Base-by-base conservation (phyloP, 371 early-diverging fungal species). In the Lichtheimia hyalospora region DNA sequence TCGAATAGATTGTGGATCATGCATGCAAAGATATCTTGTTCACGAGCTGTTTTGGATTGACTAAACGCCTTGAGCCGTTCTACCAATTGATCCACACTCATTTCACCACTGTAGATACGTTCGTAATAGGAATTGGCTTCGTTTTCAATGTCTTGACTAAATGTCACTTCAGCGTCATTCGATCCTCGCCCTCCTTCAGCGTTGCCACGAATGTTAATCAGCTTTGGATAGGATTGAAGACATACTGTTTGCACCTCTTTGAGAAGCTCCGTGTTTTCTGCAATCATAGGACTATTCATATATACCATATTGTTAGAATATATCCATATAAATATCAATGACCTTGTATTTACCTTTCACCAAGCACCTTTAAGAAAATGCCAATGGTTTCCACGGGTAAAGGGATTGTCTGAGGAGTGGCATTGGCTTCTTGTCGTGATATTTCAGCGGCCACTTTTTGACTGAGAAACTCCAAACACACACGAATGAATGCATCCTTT, bases 1-100 rank as follows among this genome's bases (percentile, higher is more conserved):
- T 97, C 98, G 67, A 98, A 89, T 13, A 94, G 75, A 54, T 89
- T 89, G 69, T 90, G 89, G 34, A 93, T 86, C 87, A 94, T 92
- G 70, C 90, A 92, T 12, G 83, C 84, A 71, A 82, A 94, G 10
- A 91, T 74, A 28, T 92, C 89, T 68, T 85, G 87, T 49, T 94
- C 92, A 18, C 89, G 78, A 15, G 76, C 65, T 55, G 83, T 82
- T 20, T 75, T 60, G 8, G 94, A 91, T n/a, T 74, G 79, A 63
- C 89, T 90, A 61, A 90, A 91, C 18, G 75, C 71, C 58, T 82
- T 80, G 18, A 95, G 73, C 10, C 85, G 66, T 12, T 89, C 88
- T n/a, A 95, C 85, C 64, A 93, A 82, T 50, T 89, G 86, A 7
- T 83, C 79, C 50, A 94, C 81, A 0, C 86, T 69, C 27, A 93